Base-by-base conservation (phyloP, 176 grass and related monocot species). In the Ananas comosus region DNA sequence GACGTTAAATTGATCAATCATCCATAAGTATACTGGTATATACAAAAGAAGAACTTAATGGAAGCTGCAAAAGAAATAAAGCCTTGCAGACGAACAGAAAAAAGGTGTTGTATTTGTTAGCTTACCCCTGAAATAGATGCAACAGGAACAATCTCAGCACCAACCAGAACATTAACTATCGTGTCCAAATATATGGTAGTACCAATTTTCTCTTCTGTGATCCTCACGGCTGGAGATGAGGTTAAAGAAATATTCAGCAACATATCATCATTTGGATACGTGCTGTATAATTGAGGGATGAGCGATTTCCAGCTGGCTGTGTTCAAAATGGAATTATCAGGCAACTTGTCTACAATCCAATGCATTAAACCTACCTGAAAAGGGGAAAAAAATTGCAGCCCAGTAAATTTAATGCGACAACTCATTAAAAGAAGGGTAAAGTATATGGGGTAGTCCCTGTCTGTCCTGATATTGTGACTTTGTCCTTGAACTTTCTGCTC, bases 261-360 rank as follows among this genome's bases (percentile, higher is more conserved):
- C 89, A 97, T 97, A 29, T 86, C 70, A 52, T 92, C 94, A 85
- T 97, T 97, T 69, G 94, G 94, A 22, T 92, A 97, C 75, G 68
- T 90, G 75, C 75, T 74, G 74, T 97, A 97, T 18, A 97, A 83
- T 22, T 84, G 81, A 63, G 94, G 94, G 74, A 97, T 85, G 56
- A 97, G 73, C 85, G 83, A 92, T 75, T 88, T 88, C 89, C 89
- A 97, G 51, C 77, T 83, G 74, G 81, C 84, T 50, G 94, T 97
- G 71, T 97, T 92, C 27, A 97, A 76, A 53, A 97, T 64, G 82
- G 89, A 90, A 51, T 97, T 89, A 71, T 87, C 82, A 66, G 89
- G 86, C 79, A 97, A 22, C 78, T 89, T 97, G 53, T 92, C 82
- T 12, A 97, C 89, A 63, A 92, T 23, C 86, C 79, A 90, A 59